A percentile compares a stretch with the other conserved stretches of the same genome.
phyloP scores from a whole-genome alignment of 83 land plant genomes.

The Picea mariana region DNA sequence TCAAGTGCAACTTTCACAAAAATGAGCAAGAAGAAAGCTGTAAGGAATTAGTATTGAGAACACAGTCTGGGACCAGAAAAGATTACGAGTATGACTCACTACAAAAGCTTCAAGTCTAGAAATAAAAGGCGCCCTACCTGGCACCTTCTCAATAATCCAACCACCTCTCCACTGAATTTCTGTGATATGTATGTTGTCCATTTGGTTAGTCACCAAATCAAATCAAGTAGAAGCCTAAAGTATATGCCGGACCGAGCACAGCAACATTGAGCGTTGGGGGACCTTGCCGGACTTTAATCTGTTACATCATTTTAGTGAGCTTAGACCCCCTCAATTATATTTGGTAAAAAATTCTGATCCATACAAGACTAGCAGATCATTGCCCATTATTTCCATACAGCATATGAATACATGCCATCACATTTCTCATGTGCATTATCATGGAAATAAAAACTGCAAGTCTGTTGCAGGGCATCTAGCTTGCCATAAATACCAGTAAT shows the following conservation, averaged over 20 bases:
- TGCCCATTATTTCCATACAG: slow-evolving; percentile 13
- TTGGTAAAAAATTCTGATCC: neutral
- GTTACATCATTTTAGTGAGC: slow-evolving; percentile 9
- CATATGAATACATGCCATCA: slow-evolving; percentile 7
- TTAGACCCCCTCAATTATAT: slow-evolving; percentile 11
- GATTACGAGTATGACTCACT: neutral
- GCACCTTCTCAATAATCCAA: slow-evolving; percentile 14
- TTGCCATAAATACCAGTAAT: slow-evolving; percentile 6
- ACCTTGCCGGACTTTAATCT: slow-evolving; percentile 2
- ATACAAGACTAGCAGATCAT: neutral
- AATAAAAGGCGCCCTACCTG: slow-evolving; percentile 7
- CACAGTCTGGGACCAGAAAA: slow-evolving; percentile 4
- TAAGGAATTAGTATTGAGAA: neutral
- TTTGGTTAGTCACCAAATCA: no score
- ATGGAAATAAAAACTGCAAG: slow-evolving; percentile 4
- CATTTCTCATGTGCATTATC: slow-evolving; percentile 8
- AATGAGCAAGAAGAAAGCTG: slow-evolving; percentile 5
- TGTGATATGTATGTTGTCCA: neutral
- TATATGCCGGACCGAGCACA: no score
- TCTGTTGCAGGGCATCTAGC: neutral
- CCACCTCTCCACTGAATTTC: neutral
- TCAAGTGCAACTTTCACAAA: neutral
- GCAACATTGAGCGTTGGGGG: neutral
- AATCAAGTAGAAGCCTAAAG: no score
- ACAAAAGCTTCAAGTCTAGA: slow-evolving; percentile 10